These are phyloP conservation scores for Salvia rosmarinus DNA, from an alignment of 257 asterid species.

Conservation along the genomic window DNA sequence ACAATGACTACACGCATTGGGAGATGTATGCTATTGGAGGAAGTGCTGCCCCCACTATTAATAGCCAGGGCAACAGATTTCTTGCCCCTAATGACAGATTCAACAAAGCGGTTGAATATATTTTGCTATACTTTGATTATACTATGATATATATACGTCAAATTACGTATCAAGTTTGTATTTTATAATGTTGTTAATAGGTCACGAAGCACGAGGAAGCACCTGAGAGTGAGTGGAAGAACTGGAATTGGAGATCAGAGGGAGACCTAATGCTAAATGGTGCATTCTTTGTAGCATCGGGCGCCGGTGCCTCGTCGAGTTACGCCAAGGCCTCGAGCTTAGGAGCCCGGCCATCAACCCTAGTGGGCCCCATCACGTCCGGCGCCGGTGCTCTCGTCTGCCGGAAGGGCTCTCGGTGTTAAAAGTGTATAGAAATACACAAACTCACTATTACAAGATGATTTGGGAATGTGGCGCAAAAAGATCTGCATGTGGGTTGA, in stretches of 20 bases:
- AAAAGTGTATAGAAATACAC: not conserved
- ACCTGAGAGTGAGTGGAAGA: conserved; percentile 58
- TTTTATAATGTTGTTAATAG: conserved; percentile 28
- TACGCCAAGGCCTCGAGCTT: conserved; percentile 69
- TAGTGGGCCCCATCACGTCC: conserved; percentile 52
- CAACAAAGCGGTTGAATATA: conserved; percentile 44
- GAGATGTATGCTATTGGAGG: conserved; percentile 66
- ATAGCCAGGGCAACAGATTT: conserved; percentile 61
- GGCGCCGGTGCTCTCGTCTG: conserved; percentile 54
- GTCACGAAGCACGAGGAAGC: conserved; percentile 67
- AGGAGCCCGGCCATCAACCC: conserved; percentile 57
- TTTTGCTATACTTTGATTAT: not conserved
- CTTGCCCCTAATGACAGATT: conserved; percentile 52
- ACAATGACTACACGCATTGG: conserved; percentile 63
- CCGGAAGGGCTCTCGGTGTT: conserved; percentile 51
- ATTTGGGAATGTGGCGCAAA: conserved; percentile 14
- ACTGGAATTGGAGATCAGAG: conserved; percentile 68
- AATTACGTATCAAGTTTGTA: not conserved
- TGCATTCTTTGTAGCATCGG: conserved; percentile 57
- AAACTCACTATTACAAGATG: not conserved
- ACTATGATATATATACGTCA: not conserved
- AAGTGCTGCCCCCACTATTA: conserved; percentile 55
- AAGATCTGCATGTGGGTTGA: not conserved
- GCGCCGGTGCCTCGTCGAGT: conserved; percentile 52
- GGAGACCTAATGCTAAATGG: conserved; percentile 76